These are phyloP conservation scores for Xylariaceae sp. DNA, from an alignment of 2,329 filamentous ascomycete genomes.

Conservation along the genomic window DNA sequence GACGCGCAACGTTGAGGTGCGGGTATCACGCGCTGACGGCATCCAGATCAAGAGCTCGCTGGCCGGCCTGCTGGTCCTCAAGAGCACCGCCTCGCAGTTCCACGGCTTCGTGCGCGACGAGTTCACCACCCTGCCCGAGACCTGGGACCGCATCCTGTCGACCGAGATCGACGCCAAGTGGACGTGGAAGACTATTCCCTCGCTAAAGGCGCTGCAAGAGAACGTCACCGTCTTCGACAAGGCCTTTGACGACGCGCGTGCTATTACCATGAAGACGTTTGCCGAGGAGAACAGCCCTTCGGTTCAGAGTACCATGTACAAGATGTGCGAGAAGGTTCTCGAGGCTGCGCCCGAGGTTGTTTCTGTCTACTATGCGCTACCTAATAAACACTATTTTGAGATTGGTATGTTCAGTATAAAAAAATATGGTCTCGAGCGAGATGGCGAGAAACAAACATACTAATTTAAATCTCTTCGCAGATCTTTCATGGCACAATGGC, in stretches of 20 bases:
- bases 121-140: constrained; percentile 84
- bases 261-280: constrained; percentile 86
- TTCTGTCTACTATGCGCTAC: constrained; percentile 73
- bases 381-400: constrained; percentile 99
- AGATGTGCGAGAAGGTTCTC: constrained; percentile 89
- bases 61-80: constrained; percentile 78
- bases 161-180: constrained; percentile 86
- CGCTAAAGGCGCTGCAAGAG: constrained; percentile 60
- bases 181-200: constrained; percentile 72
- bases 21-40: constrained; percentile 60
- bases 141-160: constrained; percentile 90
- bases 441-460: not conserved
- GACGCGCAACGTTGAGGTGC: constrained; percentile 74
- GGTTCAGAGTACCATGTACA: constrained; percentile 98
- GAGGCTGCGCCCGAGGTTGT: constrained; percentile 65
- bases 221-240: constrained; percentile 64
- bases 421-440: not conserved
- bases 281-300: constrained; percentile 86
- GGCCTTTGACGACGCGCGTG: constrained; percentile 71
- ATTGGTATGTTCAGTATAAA: constrained; percentile 57
- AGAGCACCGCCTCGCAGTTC: constrained; percentile 95
- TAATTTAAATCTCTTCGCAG: constrained; percentile 40
- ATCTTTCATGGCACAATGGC: constrained; percentile 94
- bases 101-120: constrained; percentile 90
- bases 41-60: constrained; percentile 75